Evolutionary conservation across 768 basidiomycete species (phyloP), one percentile per base, ranked within the genome.

Genomic region (Sarcodon aspratus): DNA sequence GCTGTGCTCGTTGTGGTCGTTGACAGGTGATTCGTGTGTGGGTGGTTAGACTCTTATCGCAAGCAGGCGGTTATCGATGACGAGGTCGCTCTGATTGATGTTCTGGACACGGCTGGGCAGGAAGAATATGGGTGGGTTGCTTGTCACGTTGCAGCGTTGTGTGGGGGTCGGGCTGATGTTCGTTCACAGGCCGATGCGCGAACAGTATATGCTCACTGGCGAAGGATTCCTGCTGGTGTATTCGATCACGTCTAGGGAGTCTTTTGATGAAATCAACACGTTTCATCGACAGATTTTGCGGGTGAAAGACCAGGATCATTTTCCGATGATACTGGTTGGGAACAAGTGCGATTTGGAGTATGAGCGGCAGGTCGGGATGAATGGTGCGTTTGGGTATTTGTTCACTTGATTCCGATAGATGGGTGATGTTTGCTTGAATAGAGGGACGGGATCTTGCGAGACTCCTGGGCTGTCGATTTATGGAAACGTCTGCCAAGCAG

Each of bases 121-220:
- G 95, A 98, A 66, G 95, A 98, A 73, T 98, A 97, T 60, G 90
- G 90, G 91, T 92, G 50, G 48, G 40, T 27, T 9, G 8, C 27
- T 42, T 11, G 40, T 15, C 40, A 17, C 40, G 27, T 17, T 17
- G 9, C 27, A 27, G 40, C 40, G 13, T n/a, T 4, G 1, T 13
- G 2, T n/a, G 5, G 17, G 40, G 40, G 7, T 42, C 40, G 15
- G 15, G 56, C 36, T 51, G 45, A 6, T 35, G 48, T n/a, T 34
- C 17, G 33, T 12, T 15, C 51, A 46, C 61, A 94, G 91, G 50
- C 95, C 95, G 15, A 97, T 98, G 95, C 84, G 95, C 45, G 95
- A 98, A 62, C 95, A 97, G 61, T 98, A 98, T 71, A 98, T 97
- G 93, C 82, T 92, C 48, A 92, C 93, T 27, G 95, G 95, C 52